Conservation (phyloP, 1,139 yeast genomes). For the Debaryomyces sp. region DNA sequence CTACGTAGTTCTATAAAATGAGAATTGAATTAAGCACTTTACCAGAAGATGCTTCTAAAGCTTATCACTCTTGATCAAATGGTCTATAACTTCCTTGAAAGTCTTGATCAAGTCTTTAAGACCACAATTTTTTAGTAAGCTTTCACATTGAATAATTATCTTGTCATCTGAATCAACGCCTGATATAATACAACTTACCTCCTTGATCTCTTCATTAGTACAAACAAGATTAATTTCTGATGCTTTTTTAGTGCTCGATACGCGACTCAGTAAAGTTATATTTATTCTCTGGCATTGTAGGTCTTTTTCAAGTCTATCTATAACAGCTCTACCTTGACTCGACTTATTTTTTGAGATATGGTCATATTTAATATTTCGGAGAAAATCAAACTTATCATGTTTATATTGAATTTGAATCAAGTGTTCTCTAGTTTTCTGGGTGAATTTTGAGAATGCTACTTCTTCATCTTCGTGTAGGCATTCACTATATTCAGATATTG, state of each 20-base stretch:
- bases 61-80: slow-evolving; percentile 14
- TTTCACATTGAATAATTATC: slow-evolving; percentile 16
- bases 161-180: slow-evolving; percentile 5
- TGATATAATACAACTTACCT: slow-evolving; percentile 11
- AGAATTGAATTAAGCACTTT: slow-evolving; percentile 2
- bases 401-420: slow-evolving; percentile 31
- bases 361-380: slow-evolving; percentile 16
- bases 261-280: slow-evolving; percentile 9
- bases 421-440: slow-evolving; percentile 18
- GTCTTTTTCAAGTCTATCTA: slow-evolving; percentile 24
- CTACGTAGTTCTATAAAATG: neutral
- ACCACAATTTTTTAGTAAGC: slow-evolving; percentile 18
- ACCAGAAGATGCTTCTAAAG: slow-evolving; percentile 9
- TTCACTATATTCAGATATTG: slow-evolving; percentile 15
- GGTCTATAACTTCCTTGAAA: slow-evolving; percentile 18
- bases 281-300: slow-evolving; percentile 27
- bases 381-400: slow-evolving; percentile 30
- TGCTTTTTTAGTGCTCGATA: neutral
- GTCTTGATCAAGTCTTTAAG: slow-evolving; percentile 21
- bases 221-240: slow-evolving; percentile 24
- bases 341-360: slow-evolving; percentile 11
- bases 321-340: slow-evolving; percentile 10
- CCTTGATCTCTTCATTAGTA: slow-evolving; percentile 18
- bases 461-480: slow-evolving; percentile 5
- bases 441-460: slow-evolving; percentile 15